Evolutionary conservation across 1,284 basidiomycete genomes (phyloP), one percentile per base, ranked within the genome.

Genomic region (Entoloma clypeatum): DNA sequence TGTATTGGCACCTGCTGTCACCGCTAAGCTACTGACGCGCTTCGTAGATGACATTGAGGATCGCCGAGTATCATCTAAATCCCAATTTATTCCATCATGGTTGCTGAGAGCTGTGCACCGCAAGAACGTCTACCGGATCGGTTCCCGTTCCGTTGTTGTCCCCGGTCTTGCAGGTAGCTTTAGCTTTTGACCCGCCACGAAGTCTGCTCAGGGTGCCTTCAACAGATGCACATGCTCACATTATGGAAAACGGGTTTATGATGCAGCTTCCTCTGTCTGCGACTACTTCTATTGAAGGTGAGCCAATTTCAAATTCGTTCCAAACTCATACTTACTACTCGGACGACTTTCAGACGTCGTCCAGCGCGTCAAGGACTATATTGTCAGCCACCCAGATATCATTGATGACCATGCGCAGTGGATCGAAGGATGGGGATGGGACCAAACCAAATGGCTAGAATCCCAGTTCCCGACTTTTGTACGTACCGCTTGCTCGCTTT

Each of bases 341-440:
- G n/a, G 11, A 16, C 25, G 29, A 23, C 28, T 41, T 16, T 22
- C 51, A 77, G 87, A 88, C 44, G 71, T 87, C 5, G 63, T 90
- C 7, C 61, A 71, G 3, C 68, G 71, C 4, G 65, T 92, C 14
- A 83, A 84, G 46, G 51, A 59, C 0, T 87, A 88, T 52, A 75
- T 92, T 34, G 53, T 63, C 3, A 58, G 69, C 4, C 73, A 79
- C 43, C 74, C 80, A 1, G 73, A 79, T 33, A 57, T 83, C n/a
- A 56, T 70, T 2, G 57, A 68, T 1, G 70, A 81, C 44, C 67
- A 63, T 5, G 68, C 72, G 3, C 66, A 62, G 3, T 95, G 90
- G 90, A 77, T 96, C 40, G 69, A 83, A 52, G 93, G 91, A 3
- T 77, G 86, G 68, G 93, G 92, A 4, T 97, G 93, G 92, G 90